Conservation (phyloP, 2,329 filamentous ascomycete species). For the Talaromyces sp. region DNA sequence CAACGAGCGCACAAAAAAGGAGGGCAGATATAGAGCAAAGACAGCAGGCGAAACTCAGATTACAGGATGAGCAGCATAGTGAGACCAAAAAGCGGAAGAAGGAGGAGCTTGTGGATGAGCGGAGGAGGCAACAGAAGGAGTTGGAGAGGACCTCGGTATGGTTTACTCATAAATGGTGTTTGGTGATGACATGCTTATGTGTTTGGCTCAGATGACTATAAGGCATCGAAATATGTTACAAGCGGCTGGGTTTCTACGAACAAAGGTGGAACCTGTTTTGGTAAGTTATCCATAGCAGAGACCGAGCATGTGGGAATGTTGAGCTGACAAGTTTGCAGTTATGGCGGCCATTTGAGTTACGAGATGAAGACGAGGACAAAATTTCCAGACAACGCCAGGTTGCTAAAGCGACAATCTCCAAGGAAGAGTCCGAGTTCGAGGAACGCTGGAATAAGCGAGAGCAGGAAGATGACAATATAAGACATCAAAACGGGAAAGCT, state of each 20-base stretch:
- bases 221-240: conserved; percentile 70
- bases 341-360: conserved; percentile 79
- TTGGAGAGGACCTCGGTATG: conserved; percentile 76
- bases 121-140: conserved; percentile 66
- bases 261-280: conserved; percentile 67
- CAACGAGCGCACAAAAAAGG: conserved; percentile 61
- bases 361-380: conserved; percentile 62
- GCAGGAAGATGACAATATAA: conserved; percentile 25
- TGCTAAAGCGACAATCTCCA: conserved; percentile 60
- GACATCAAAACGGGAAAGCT: conserved; percentile 30
- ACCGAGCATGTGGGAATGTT: not conserved
- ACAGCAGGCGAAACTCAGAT: conserved; percentile 74
- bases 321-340: conserved; percentile 54
- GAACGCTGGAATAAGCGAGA: conserved; percentile 40
- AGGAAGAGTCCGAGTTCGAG: conserved; percentile 64
- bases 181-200: not conserved
- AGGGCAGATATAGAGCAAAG: conserved; percentile 78
- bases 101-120: conserved; percentile 58
- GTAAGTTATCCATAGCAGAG: conserved; percentile 51
- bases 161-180: conserved; percentile 21
- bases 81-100: conserved; percentile 64
- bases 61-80: conserved; percentile 69
- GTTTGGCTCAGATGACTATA: conserved; percentile 61
- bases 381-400: conserved; percentile 70
- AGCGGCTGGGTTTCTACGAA: conserved; percentile 70